Base-by-base conservation (phyloP, 805 yeast species). In the Starmerella kuoi region DNA sequence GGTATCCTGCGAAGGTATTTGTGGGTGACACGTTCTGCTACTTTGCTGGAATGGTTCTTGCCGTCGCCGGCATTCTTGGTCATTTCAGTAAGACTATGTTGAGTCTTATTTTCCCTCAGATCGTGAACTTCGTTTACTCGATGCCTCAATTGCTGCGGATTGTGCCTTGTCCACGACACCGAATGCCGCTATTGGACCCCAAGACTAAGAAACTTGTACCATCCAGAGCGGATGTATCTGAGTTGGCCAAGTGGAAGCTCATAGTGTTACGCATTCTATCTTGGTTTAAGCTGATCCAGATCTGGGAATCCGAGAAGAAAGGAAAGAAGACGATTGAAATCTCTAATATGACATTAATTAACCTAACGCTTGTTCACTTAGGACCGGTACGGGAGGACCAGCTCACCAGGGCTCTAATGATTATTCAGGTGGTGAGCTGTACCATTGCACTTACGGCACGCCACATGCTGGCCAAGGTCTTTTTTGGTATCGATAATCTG, bases 1-100 rank as follows among this genome's bases (percentile, higher is more conserved):
- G 87, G 79, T 91, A 69, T 66, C 98, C 98, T 0, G 85, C 98
- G 0, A 64, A 64, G 43, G 97, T 85, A 1, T 91, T 91, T 63
- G 99, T 91, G 6, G 99, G 99, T 24, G 99, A 91, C 59, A 88
- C 98, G 0, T 91, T 81, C 66, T 91, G 99, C 63, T 91, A 91
- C 62, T 87, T 91, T 61, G 85, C 95, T 21, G 99, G 99, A 3
- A 91, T 91, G 98, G 94, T 91, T 1, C 86, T 91, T 61, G 98
- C 97, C 0, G 91, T 87, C 22, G 95, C 84, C 24, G 97, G 96
- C 1, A 91, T 91, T 27, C 69, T 84, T 45, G 97, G 97, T 1
- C 99, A 91, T 65, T 91, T 87, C 61, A 84, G 95, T 33, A 91
- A 91, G 62, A 91, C 99, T 0, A 66, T 88, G 52, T 66, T 91